Conservation (phyloP, 2,329 filamentous ascomycete genomes). For the Plectosphaerella plurivora region DNA sequence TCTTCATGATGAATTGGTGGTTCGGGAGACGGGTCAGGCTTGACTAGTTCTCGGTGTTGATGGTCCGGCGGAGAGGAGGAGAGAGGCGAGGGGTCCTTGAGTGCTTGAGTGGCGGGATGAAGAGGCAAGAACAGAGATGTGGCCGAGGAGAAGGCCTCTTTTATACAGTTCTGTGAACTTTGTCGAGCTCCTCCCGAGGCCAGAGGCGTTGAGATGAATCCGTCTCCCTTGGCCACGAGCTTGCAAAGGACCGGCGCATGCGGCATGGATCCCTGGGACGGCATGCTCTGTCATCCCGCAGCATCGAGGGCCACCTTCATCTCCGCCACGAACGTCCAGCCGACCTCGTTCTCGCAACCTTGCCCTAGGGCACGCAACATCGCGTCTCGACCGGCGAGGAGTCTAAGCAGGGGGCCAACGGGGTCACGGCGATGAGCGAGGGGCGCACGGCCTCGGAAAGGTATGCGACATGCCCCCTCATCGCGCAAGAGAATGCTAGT, state of each 20-base stretch:
- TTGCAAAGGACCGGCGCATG: too few species aligned
- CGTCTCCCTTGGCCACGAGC: too few species aligned
- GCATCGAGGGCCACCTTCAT: neutral
- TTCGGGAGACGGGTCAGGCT: neutral
- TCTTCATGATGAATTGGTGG: slow-evolving; percentile 8
- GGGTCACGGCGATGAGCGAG: too few species aligned
- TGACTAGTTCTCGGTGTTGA: neutral
- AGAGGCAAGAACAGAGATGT: neutral
- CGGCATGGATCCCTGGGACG: too few species aligned
- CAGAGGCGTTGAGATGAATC: too few species aligned
- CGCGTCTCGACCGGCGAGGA: too few species aligned
- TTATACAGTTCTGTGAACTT: too few species aligned
- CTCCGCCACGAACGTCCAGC: neutral
- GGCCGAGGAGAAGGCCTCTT: neutral
- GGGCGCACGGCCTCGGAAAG: neutral
- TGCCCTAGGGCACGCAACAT: too few species aligned
- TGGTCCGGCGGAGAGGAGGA: neutral
- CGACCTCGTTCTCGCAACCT: too few species aligned
- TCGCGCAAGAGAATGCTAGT: neutral
- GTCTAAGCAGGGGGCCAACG: too few species aligned
- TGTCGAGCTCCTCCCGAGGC: too few species aligned
- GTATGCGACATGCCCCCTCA: neutral
- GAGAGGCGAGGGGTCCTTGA: too few species aligned
- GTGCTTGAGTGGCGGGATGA: slow-evolving; percentile 7
- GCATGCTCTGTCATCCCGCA: neutral